Evolutionary conservation across 1,284 basidiomycete genomes (phyloP).

Genomic region (Heterobasidion occidentale): DNA sequence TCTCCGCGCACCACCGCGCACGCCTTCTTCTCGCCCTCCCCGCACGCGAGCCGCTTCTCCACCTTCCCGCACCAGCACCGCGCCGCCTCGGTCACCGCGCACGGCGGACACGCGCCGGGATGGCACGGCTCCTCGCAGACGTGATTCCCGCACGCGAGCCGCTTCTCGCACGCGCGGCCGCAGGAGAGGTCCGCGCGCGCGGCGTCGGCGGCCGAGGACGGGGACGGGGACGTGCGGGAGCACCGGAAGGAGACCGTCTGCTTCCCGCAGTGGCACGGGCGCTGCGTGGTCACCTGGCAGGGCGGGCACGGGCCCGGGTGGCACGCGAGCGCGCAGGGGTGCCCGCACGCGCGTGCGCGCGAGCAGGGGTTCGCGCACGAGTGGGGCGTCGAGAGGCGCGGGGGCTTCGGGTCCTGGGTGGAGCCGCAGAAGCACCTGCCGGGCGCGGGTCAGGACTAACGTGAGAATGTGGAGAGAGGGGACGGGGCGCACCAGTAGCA

Average conservation of each 20-base stretch:
- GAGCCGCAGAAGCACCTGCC: constrained; percentile 79
- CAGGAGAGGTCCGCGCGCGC: too few relatives aligned
- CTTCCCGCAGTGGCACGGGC: constrained; percentile 63
- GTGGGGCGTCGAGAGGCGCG: too few relatives aligned
- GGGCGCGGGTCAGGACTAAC: not conserved
- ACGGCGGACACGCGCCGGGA: constrained; percentile 46
- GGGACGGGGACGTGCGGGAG: too few relatives aligned
- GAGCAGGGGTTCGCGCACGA: too few relatives aligned
- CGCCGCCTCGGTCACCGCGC: constrained; percentile 43
- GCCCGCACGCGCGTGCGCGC: too few relatives aligned
- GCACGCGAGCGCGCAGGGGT: constrained; percentile 54
- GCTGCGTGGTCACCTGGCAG: constrained; percentile 38
- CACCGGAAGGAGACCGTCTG: constrained; percentile 44
- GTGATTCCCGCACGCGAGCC: too few relatives aligned
- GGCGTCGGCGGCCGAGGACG: too few relatives aligned
- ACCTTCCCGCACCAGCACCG: constrained; percentile 77
- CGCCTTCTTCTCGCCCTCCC: constrained; percentile 38
- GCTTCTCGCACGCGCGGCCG: too few relatives aligned
- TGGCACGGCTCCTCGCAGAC: too few relatives aligned
- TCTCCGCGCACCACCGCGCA: constrained; percentile 15
- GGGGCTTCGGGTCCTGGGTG: constrained; percentile 6
- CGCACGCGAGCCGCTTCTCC: constrained; percentile 54
- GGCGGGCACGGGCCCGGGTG: constrained; percentile 54
- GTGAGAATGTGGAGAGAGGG: not conserved
- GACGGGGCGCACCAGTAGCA: constrained; percentile 52